These are phyloP conservation scores for Chalaropsis thielavioides DNA, from an alignment of 2,329 filamentous ascomycete species.

Conservation along the genomic window DNA sequence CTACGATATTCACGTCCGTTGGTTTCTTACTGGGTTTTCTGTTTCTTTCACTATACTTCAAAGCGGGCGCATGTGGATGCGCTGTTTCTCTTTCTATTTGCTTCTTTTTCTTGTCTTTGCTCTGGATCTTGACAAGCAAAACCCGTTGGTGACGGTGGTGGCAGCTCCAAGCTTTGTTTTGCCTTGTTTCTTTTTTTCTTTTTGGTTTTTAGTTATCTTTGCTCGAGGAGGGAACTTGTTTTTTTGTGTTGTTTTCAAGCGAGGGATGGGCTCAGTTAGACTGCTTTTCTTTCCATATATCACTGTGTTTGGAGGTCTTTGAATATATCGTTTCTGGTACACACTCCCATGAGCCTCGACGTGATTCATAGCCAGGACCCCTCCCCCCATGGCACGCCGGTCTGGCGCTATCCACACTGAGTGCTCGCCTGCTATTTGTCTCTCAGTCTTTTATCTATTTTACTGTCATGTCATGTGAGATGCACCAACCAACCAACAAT, in stretches of 20 bases:
- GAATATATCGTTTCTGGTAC: not conserved
- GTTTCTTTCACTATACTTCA: conserved; percentile 4
- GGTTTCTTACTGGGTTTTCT: not conserved
- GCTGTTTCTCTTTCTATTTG: not conserved
- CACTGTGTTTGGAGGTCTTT: not conserved
- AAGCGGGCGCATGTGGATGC: not conserved
- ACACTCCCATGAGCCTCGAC: not conserved
- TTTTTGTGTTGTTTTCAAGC: not conserved
- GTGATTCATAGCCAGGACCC: no score
- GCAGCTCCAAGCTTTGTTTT: not conserved
- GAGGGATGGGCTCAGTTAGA: not conserved
- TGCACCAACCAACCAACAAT: no score
- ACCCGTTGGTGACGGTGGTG: not conserved
- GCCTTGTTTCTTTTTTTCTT: no score
- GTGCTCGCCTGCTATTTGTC: no score
- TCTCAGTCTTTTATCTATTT: not conserved
- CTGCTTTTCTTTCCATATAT: not conserved
- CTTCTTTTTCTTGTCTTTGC: conserved; percentile 9
- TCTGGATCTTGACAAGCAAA: not conserved
- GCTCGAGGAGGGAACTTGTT: not conserved
- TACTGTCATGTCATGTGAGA: not conserved
- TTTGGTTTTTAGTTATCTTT: not conserved
- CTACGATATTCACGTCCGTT: conserved; percentile 5
- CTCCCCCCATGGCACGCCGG: no score
- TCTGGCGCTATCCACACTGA: no score